Percentiles rank a stretch among this genome's conserved stretches.
phyloP scores from a whole-genome alignment of 1,284 basidiomycete genomes.

The Irpex sp. region DNA sequence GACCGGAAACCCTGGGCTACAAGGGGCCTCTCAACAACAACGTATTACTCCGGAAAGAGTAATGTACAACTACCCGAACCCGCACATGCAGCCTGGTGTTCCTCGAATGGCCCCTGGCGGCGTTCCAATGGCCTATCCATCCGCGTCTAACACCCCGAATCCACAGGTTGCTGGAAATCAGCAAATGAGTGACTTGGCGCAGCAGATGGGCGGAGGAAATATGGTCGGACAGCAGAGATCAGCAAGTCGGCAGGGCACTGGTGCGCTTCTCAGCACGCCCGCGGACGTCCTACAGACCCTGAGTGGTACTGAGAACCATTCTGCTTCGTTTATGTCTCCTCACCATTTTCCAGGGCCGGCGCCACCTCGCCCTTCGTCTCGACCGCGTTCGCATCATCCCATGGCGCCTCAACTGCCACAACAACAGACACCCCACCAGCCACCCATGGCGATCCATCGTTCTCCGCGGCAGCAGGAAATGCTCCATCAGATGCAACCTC shows the following conservation, averaged over 20 bases:
- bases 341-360: conserved; percentile 11
- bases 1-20: not conserved
- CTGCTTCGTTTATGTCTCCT: conserved; percentile 33
- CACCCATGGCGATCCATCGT: not conserved
- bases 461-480: conserved; percentile 9
- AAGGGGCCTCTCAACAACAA: not conserved
- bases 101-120: conserved; percentile 1
- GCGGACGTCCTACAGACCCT: conserved; percentile 55
- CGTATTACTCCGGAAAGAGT: conserved; percentile 8
- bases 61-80: not conserved
- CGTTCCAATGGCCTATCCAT: not conserved
- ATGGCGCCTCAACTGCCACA: conserved; percentile 23
- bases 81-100: not conserved
- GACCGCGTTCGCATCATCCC: conserved; percentile 28
- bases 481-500: conserved; percentile 10
- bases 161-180: not conserved
- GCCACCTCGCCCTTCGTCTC: conserved; percentile 46
- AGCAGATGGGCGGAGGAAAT: conserved; percentile 3
- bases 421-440: conserved; percentile 7
- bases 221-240: conserved; percentile 22
- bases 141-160: not conserved
- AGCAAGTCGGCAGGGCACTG: conserved; percentile 27
- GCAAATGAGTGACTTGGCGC: conserved; percentile 9
- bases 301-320: conserved; percentile 25
- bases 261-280: conserved; percentile 47